These are phyloP conservation scores for Neostapfia colusana DNA, from an alignment of 176 grass and related monocot species.

Conservation along the genomic window DNA sequence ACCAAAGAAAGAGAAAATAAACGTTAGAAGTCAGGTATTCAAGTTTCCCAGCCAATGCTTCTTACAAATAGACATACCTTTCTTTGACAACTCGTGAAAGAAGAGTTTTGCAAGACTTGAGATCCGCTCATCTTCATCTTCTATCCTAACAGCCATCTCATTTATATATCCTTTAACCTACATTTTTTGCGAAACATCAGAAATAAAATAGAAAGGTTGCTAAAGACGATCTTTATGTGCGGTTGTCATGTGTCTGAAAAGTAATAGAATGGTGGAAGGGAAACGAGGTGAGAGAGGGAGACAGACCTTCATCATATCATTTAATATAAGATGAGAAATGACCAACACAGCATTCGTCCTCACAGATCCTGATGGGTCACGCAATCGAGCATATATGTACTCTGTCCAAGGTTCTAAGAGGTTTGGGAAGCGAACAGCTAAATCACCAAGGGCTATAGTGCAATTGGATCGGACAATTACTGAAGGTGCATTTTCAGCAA, in stretches of 20 bases:
- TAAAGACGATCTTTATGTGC: neutral
- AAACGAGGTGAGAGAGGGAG: conserved; percentile 8
- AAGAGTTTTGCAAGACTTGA: conserved; percentile 92
- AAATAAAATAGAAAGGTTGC: neutral
- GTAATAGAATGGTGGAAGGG: neutral
- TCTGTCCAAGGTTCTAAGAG: conserved; percentile 96
- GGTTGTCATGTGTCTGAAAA: neutral
- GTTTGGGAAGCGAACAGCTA: conserved; percentile 92
- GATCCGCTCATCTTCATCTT: conserved; percentile 88
- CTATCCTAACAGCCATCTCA: conserved; percentile 88
- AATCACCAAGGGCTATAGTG: conserved; percentile 87
- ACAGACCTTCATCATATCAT: conserved; percentile 99
- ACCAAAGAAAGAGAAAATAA: conserved; percentile 25
- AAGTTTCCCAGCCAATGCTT: neutral
- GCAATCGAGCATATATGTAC: conserved; percentile 79
- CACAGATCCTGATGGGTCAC: conserved; percentile 70
- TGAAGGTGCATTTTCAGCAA: conserved; percentile 65
- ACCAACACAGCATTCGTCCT: conserved; percentile 96
- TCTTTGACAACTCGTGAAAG: conserved; percentile 99
- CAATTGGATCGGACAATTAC: conserved; percentile 91
- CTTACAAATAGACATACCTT: conserved; percentile 54
- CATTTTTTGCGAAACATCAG: conserved; percentile 7
- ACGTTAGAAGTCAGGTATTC: conserved; percentile 40
- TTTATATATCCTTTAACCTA: conserved; percentile 97
- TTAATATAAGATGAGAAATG: conserved; percentile 97